Base-by-base conservation (phyloP, 495 filamentous ascomycete genomes). In the Chaetomium fimeti region DNA sequence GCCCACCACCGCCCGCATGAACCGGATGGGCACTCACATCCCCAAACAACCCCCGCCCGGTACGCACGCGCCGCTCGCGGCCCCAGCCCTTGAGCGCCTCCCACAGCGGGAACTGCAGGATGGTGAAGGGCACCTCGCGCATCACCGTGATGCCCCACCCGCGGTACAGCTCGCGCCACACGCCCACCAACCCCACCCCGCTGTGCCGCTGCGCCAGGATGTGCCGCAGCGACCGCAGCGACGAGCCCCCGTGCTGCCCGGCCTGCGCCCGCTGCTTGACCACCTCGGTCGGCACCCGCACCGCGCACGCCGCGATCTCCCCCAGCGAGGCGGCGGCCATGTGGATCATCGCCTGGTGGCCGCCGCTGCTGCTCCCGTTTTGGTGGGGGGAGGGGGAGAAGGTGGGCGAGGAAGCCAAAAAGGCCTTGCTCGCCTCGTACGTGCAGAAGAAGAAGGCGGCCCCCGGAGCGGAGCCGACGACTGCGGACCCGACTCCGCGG, bases 381-480 rank as follows among this genome's bases (percentile, higher is more conserved):
- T 55, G 52, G 27, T 55, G 52, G 9, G 13, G 13, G 11, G 25
- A 28, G 3, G 45, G 85, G 79, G 25, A 80, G 48, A 43, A 43
- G 15, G 40, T 43, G 13, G 40, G 72, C 49, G 68, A 63, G 20
- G 55, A 43, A 63, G 58, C 7, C 42, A 91, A 78, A 13, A 84
- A 69, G 6, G 79, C 68, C 73, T 97, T 98, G 48, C 89, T 80
- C 57, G 84, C 79, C 73, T 98, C 94, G 79, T 98, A 98, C 62
- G 92, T 95, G 73, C 91, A 90, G 85, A 98, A 98, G 85, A 98
- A 98, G 67, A 96, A 91, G 48, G 94, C 93, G 7, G 94, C 94
- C n/a, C 92, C 92, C 7, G 94, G 94, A 0, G 95, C 95, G 42
- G 92, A 96, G n/a, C 94, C 94, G 69, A 97, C 86, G 36, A 92